These are phyloP conservation scores for Fusarium nematophilum DNA, from an alignment of 2,329 filamentous ascomycete genomes.

Conservation along the genomic window DNA sequence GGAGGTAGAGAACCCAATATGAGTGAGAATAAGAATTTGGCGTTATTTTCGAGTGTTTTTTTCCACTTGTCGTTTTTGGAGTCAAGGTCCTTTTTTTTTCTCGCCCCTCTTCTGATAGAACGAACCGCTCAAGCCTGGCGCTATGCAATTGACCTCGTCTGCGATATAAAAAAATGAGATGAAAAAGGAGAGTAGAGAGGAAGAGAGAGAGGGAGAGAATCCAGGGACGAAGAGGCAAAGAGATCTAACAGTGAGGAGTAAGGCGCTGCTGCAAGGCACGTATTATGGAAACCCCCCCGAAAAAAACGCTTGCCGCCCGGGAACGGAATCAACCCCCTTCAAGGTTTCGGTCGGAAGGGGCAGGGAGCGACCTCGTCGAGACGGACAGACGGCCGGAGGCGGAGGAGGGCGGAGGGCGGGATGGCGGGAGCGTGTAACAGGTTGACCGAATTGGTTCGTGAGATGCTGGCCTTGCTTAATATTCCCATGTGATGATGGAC, in stretches of 20 bases:
- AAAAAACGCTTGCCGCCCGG: background rate
- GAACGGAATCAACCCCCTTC: constrained; percentile 8
- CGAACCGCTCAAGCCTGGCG: too few relatives aligned
- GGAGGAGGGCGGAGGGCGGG: too few relatives aligned
- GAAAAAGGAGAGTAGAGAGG: background rate
- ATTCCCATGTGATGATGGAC: too few relatives aligned
- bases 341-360: constrained; percentile 16
- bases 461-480: too few relatives aligned
- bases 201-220: background rate
- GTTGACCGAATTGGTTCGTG: too few relatives aligned
- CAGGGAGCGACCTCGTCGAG: constrained; percentile 1
- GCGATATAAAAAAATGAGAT: background rate
- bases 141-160: background rate
- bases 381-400: background rate
- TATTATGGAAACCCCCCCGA: background rate
- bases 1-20: background rate
- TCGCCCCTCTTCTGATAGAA: background rate
- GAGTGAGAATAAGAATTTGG: background rate
- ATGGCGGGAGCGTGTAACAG: too few relatives aligned
- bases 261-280: background rate
- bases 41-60: background rate
- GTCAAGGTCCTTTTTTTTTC: too few relatives aligned
- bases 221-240: too few relatives aligned
- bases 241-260: background rate
- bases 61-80: too few relatives aligned